phyloP scores from a whole-genome alignment of 2,329 filamentous ascomycete genomes.

The Calonectria hawksworthii region DNA sequence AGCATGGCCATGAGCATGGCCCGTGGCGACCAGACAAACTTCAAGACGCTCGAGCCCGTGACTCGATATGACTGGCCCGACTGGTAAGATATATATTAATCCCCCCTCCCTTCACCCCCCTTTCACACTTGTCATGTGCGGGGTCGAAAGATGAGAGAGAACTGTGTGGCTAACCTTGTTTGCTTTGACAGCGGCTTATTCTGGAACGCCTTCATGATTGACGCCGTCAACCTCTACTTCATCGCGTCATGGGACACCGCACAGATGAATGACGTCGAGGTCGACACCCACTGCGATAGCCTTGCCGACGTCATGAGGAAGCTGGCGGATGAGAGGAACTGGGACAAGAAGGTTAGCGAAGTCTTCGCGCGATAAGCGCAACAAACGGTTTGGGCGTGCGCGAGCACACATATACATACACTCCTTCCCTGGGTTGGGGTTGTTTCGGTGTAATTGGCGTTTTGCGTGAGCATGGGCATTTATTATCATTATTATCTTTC shows the following conservation, averaged over 20 bases:
- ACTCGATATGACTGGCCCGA: constrained; percentile 55
- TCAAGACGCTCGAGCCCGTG: constrained; percentile 46
- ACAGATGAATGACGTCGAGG: constrained; percentile 51
- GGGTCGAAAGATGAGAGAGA: not conserved
- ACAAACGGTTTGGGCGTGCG: not conserved
- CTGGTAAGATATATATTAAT: constrained; percentile 47
- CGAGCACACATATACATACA: not conserved
- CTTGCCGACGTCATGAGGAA: constrained; percentile 50
- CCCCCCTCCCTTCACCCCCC: no score
- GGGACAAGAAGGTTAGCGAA: constrained; percentile 45
- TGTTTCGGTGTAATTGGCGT: not conserved
- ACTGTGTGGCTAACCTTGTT: constrained; percentile 17
- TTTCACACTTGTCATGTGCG: not conserved
- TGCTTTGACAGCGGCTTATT: constrained; percentile 48
- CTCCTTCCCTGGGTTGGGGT: not conserved
- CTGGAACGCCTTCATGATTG: constrained; percentile 56
- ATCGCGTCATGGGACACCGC: constrained; percentile 58
- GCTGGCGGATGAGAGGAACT: constrained; percentile 45
- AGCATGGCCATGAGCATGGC: constrained; percentile 47
- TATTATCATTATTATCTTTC: no score
- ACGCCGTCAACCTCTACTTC: constrained; percentile 50
- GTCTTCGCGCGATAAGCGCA: constrained; percentile 37
- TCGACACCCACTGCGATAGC: constrained; percentile 48
- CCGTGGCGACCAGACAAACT: constrained; percentile 31
- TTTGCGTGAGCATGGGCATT: not conserved